Evolutionary conservation across 208 protist genomes (phyloP).

Genomic region (Trypanosoma grayi): DNA sequence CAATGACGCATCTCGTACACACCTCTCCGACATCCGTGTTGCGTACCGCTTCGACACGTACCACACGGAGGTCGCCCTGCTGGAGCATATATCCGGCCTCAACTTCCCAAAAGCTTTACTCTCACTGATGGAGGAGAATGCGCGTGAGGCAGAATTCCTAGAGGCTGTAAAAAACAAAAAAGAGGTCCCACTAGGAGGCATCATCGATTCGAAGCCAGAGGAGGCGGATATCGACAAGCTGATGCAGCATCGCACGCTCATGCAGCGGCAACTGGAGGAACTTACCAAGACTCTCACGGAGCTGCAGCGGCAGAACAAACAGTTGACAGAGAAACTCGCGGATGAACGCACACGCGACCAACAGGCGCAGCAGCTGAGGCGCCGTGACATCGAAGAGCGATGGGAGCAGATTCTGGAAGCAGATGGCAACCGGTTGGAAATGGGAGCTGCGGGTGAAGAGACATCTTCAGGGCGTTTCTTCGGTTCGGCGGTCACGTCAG

Average conservation of each 20-base stretch:
- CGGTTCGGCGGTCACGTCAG: not conserved
- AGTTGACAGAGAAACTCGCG: constrained; percentile 74
- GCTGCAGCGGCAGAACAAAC: constrained; percentile 76
- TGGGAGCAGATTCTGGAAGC: constrained; percentile 26
- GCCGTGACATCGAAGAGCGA: constrained; percentile 34
- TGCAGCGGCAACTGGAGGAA: constrained; percentile 68
- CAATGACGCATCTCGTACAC: constrained; percentile 78
- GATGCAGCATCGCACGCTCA: constrained; percentile 50
- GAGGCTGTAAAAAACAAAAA: constrained; percentile 30
- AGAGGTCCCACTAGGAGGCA: constrained; percentile 20
- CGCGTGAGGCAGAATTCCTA: constrained; percentile 29
- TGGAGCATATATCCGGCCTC: constrained; percentile 82
- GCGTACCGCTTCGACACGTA: constrained; percentile 91
- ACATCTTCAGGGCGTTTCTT: not conserved
- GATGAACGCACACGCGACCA: constrained; percentile 71
- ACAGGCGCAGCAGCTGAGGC: constrained; percentile 64
- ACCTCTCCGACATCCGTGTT: constrained; percentile 85
- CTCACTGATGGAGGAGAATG: constrained; percentile 66
- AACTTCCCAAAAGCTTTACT: constrained; percentile 71
- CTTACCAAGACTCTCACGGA: constrained; percentile 45
- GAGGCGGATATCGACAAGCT: constrained; percentile 66
- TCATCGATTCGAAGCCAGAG: constrained; percentile 77
- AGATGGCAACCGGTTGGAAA: constrained; percentile 1
- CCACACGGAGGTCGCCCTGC: constrained; percentile 82
- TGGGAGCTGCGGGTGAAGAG: constrained; percentile 23